A percentile compares a stretch with the other conserved stretches of the same genome.
phyloP scores from a whole-genome alignment of 495 filamentous ascomycete species.

The Antarctomyces pellizariae region DNA sequence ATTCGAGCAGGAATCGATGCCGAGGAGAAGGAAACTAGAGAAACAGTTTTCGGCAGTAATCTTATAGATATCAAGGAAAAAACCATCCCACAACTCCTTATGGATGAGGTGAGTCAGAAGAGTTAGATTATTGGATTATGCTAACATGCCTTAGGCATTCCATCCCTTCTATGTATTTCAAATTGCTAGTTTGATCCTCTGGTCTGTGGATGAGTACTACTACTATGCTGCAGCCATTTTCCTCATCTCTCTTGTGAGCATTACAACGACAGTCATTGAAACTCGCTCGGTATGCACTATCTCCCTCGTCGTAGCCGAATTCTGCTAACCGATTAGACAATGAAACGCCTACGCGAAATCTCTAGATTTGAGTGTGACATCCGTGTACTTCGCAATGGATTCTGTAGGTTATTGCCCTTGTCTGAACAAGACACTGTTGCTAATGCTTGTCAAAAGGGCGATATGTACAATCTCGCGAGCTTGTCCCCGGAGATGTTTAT shows the following conservation, averaged over 20 bases:
- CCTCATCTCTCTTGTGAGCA: constrained; percentile 78
- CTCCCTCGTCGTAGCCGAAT: constrained; percentile 3
- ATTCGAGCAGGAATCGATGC: constrained; percentile 71
- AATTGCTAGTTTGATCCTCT: constrained; percentile 78
- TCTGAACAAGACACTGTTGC: constrained; percentile 2
- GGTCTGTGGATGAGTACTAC: constrained; percentile 90
- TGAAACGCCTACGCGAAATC: constrained; percentile 75
- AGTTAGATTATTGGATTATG: background rate
- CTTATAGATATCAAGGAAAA: constrained; percentile 82
- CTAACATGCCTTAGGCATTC: constrained; percentile 35
- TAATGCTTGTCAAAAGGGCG: constrained; percentile 32
- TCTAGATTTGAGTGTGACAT: constrained; percentile 90
- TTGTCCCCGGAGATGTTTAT: constrained; percentile 92
- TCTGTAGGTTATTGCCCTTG: constrained; percentile 37
- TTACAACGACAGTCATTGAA: constrained; percentile 70
- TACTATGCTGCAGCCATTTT: constrained; percentile 96
- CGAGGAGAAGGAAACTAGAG: constrained; percentile 66
- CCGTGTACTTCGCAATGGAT: constrained; percentile 77
- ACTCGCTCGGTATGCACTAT: constrained; percentile 45
- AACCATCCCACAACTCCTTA: constrained; percentile 50
- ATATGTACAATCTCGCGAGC: constrained; percentile 59
- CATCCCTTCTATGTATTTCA: constrained; percentile 99
- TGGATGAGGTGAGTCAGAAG: constrained; percentile 53
- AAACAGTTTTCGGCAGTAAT: constrained; percentile 73
- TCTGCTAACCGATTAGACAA: constrained; percentile 34